A percentile compares a stretch with the other conserved stretches of the same genome.
These are phyloP conservation scores for Volutella citrinella DNA, from an alignment of 2,329 filamentous ascomycete genomes.

Conservation along the genomic window DNA sequence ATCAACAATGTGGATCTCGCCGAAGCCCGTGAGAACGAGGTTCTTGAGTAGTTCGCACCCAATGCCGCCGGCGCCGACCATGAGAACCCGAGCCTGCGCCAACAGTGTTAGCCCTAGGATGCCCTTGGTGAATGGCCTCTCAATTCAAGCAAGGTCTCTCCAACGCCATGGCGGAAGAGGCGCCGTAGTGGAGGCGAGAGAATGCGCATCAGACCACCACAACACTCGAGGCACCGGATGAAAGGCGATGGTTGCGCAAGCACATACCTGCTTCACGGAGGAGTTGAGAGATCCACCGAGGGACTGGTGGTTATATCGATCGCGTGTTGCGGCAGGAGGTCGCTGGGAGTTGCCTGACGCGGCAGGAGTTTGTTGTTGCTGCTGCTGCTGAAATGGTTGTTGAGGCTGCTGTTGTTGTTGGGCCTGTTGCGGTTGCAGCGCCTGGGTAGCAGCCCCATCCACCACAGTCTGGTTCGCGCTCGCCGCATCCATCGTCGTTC, in stretches of 20 bases:
- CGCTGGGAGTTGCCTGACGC: slow-evolving; percentile 21
- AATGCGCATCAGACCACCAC: no score
- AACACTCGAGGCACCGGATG: background rate
- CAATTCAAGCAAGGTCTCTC: no score
- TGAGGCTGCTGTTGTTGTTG: slow-evolving; percentile 15
- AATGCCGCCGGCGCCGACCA: slow-evolving; percentile 96
- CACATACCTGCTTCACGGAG: slow-evolving; percentile 64
- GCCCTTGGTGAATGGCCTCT: no score
- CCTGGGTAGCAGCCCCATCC: slow-evolving; percentile 14
- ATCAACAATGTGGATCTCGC: slow-evolving; percentile 91
- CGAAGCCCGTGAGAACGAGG: slow-evolving; percentile 86
- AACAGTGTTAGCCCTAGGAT: slow-evolving; percentile 16
- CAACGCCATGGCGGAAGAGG: no score
- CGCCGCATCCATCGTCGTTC: slow-evolving; percentile 25
- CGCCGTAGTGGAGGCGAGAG: no score
- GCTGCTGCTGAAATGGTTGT: slow-evolving; percentile 10
- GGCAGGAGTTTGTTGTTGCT: slow-evolving; percentile 14
- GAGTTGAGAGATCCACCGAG: slow-evolving; percentile 63
- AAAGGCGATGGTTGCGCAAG: background rate
- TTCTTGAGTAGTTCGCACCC: slow-evolving; percentile 98
- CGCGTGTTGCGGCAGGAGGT: slow-evolving; percentile 37
- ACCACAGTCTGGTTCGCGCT: slow-evolving; percentile 15
- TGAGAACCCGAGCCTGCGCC: slow-evolving; percentile 74
- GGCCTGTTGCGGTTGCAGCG: slow-evolving; percentile 4
- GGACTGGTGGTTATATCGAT: slow-evolving; percentile 61